phyloP scores from a whole-genome alignment of 108 stramenopile genomes.

The Fragilaria crotonensis region DNA sequence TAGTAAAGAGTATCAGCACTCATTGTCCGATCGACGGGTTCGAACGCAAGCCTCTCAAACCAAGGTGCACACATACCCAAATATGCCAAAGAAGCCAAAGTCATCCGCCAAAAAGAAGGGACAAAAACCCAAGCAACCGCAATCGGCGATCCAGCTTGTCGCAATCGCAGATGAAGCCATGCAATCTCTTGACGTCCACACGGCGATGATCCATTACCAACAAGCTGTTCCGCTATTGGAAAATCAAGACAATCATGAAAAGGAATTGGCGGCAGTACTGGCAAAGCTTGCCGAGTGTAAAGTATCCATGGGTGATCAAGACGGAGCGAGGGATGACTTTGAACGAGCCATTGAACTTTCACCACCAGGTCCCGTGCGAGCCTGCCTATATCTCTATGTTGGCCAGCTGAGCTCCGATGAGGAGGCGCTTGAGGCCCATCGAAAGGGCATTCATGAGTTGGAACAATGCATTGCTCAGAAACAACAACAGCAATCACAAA shows the following conservation, averaged over 20 bases:
- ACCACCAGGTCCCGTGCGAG: slow-evolving; percentile 6
- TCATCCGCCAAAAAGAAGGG: no score
- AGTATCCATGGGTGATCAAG: slow-evolving; percentile 57
- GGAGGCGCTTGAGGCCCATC: slow-evolving; percentile 63
- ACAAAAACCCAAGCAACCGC: no score
- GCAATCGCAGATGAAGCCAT: slow-evolving; percentile 5
- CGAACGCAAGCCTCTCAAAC: no score
- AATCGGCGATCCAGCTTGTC: no score
- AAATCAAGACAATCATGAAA: background rate
- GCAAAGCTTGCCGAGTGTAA: slow-evolving; percentile 68
- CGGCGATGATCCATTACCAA: background rate
- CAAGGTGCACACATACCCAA: no score
- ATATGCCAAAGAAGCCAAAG: no score
- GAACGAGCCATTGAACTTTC: slow-evolving; percentile 31
- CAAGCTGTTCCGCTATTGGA: background rate
- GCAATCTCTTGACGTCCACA: background rate
- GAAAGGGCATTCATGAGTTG: slow-evolving; percentile 45
- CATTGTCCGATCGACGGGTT: no score
- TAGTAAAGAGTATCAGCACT: no score
- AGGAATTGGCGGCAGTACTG: slow-evolving; percentile 38
- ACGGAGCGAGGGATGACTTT: slow-evolving; percentile 57
- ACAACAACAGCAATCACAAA: no score
- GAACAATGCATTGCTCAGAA: slow-evolving; percentile 20
- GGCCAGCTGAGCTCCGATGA: slow-evolving; percentile 64
- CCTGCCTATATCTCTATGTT: slow-evolving; percentile 61